Base-by-base conservation (phyloP, 768 basidiomycete genomes). In the Rhizopogon salebrosus region DNA sequence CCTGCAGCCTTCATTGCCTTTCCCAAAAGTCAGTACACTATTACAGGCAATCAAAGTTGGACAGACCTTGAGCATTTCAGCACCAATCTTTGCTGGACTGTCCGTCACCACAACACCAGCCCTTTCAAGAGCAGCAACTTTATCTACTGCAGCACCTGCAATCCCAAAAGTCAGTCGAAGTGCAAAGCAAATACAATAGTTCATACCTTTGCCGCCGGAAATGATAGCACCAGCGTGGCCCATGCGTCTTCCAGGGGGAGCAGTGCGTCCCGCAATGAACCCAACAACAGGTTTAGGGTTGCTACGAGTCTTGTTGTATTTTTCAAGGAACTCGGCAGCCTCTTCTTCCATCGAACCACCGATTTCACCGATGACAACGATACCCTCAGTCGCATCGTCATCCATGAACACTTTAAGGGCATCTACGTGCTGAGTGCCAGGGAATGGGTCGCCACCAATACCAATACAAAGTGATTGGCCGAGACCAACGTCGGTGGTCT, bases 341-440 rank as follows among this genome's bases (percentile, higher is more conserved):
- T 98, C 95, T 70, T 99, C 97, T 73, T 99, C 97, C 95, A 98
- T 97, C 7, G 92, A 88, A 20, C 97, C 97, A 57, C 97, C 97
- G 61, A 99, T 99, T 75, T 99, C 97, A 55, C 97, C 97, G 62
- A 99, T 99, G 57, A 98, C 77, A 57, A 99, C 95, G 59, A 99
- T 95, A 90, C 92, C 97, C 73, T 98, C 84, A 1, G 97, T 98
- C 53, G 87, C 85, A 52, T 89, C 87, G 66, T 99, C 95, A 34
- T 94, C 86, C 45, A 99, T 83, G 79, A 98, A 92, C 54, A 98
- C 83, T 70, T 94, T 98, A 73, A 99, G 78, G 54, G 92, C 94
- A 70, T 99, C 97, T 57, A 97, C 69, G 68, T 98, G 95, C 64
- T 93, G 89, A 5, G 97, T 95, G 31, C 94, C 94, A 24, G 91